phyloP scores from a whole-genome alignment of 371 early-diverging fungal genomes.

The Mucor saturninus region DNA sequence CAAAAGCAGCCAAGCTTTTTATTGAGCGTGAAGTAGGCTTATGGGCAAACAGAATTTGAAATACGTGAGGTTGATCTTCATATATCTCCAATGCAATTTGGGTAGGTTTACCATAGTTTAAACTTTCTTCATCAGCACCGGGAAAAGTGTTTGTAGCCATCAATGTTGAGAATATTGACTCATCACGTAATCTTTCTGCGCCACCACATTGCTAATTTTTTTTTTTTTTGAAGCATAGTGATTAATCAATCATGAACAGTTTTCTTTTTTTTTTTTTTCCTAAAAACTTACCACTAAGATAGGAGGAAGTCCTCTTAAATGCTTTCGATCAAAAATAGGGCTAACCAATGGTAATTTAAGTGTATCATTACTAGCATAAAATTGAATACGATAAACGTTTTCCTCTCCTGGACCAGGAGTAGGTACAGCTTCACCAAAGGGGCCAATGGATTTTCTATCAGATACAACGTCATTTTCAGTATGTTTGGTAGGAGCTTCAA shows the following conservation, averaged over 20 bases:
- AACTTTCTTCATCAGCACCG: constrained; percentile 22
- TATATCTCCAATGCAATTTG: constrained; percentile 50
- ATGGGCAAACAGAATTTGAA: constrained; percentile 57
- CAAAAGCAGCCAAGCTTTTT: constrained; percentile 31
- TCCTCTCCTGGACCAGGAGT: constrained; percentile 17
- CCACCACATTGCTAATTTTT: constrained; percentile 62
- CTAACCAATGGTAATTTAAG: constrained; percentile 57
- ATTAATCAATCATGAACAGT: too few relatives aligned
- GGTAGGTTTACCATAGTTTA: constrained; percentile 16
- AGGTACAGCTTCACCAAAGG: constrained; percentile 37
- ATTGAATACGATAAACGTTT: constrained; percentile 54
- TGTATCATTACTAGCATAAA: constrained; percentile 56
- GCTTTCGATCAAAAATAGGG: constrained; percentile 50
- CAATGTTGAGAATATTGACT: constrained; percentile 52
- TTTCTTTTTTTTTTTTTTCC: too few relatives aligned
- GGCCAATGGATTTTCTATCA: constrained; percentile 35
- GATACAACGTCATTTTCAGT: constrained; percentile 7
- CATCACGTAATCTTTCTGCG: constrained; percentile 72
- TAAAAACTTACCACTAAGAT: constrained; percentile 45
- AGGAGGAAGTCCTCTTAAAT: constrained; percentile 47
- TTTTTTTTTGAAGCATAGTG: too few relatives aligned
- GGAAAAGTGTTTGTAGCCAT: constrained; percentile 36
- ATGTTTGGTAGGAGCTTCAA: background rate
- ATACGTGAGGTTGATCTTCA: constrained; percentile 83
- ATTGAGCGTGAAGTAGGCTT: constrained; percentile 28